Evolutionary conservation across 345 rosid genomes (phyloP).

Genomic region (Passiflora organensis): DNA sequence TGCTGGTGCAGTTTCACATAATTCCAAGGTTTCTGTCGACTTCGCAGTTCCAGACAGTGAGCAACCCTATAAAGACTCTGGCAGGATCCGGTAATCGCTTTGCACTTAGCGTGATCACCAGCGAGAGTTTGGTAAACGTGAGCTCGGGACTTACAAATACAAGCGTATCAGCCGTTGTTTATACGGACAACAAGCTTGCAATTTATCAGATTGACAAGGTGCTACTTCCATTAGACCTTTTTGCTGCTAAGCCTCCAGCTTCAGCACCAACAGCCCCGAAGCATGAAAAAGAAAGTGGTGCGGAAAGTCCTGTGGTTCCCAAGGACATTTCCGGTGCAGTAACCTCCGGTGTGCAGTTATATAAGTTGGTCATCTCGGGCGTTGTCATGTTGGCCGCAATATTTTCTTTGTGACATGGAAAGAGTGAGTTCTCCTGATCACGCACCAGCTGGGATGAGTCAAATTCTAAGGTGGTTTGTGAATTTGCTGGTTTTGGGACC

Average conservation of each 20-base stretch:
- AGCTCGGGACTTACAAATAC: conserved; percentile 42
- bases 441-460: neutral
- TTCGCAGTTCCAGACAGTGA: conserved; percentile 26
- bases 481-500: neutral
- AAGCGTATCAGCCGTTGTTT: conserved; percentile 28
- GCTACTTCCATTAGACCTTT: conserved; percentile 38
- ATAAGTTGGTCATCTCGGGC: neutral
- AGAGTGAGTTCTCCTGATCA: neutral
- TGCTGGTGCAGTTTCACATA: conserved; percentile 18
- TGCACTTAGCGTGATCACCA: conserved; percentile 12
- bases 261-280: conserved; percentile 38
- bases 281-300: conserved; percentile 27
- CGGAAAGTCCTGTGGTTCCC: conserved; percentile 20
- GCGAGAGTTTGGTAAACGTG: conserved; percentile 35
- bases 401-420: conserved; percentile 6
- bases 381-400: neutral
- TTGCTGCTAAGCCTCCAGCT: conserved; percentile 43
- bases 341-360: no score
- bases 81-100: conserved; percentile 15
- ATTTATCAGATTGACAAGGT: conserved; percentile 45
- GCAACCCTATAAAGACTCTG: conserved; percentile 20
- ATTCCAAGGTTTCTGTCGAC: conserved; percentile 23
- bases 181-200: conserved; percentile 35
- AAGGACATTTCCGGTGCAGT: conserved; percentile 11
- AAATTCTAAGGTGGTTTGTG: conserved; percentile 5